These are phyloP conservation scores for Diaporthe eres DNA, from an alignment of 2,329 filamentous ascomycete genomes.

Conservation along the genomic window DNA sequence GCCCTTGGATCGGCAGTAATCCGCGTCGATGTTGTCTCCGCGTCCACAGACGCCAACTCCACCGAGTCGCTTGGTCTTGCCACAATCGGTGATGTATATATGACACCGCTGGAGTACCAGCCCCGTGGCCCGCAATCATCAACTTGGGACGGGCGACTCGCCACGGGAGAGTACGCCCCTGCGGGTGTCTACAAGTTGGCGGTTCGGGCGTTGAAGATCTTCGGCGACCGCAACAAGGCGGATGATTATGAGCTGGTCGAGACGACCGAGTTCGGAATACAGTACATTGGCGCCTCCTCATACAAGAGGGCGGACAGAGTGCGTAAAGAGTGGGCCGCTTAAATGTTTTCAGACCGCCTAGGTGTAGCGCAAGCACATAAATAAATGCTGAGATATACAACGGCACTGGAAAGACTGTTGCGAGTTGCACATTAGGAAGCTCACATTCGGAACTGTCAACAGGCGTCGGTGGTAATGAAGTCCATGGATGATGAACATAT, in stretches of 20 bases:
- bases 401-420: background rate
- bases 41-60: slow-evolving; percentile 47
- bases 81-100: slow-evolving; percentile 59
- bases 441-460: too few species aligned
- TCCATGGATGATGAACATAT: too few species aligned
- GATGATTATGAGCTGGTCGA: slow-evolving; percentile 63
- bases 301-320: slow-evolving; percentile 15
- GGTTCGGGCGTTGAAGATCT: slow-evolving; percentile 64
- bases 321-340: slow-evolving; percentile 4
- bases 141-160: slow-evolving; percentile 63
- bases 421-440: background rate
- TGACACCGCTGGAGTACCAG: slow-evolving; percentile 55
- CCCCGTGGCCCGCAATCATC: slow-evolving; percentile 49
- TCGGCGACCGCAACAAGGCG: slow-evolving; percentile 60
- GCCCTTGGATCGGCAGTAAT: slow-evolving; percentile 62
- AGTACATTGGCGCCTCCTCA: slow-evolving; percentile 50
- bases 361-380: background rate
- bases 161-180: slow-evolving; percentile 62
- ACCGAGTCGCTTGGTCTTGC: slow-evolving; percentile 54
- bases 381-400: background rate
- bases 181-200: slow-evolving; percentile 65
- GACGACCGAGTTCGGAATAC: slow-evolving; percentile 60
- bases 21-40: slow-evolving; percentile 60
- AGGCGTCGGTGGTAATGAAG: background rate
- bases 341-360: background rate